Percentiles rank a stretch among this genome's conserved stretches.
phyloP scores from a whole-genome alignment of 495 filamentous ascomycete genomes.

The Penicillium mononematosum region DNA sequence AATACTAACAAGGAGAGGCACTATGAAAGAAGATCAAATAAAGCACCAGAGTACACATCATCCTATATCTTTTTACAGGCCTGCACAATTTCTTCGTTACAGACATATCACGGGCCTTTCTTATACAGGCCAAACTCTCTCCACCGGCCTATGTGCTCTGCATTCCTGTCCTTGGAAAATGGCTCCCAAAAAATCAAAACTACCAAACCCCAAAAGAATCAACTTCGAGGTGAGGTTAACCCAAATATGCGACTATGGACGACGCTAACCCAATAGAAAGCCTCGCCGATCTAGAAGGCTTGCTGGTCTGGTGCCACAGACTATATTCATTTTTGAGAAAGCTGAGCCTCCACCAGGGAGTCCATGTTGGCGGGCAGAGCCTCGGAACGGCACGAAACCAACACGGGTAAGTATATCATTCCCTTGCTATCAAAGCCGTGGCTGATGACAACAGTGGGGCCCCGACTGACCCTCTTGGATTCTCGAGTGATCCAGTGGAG shows the following conservation, averaged over 20 bases:
- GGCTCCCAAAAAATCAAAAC: background rate
- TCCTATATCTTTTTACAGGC: background rate
- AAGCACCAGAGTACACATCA: background rate
- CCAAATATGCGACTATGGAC: background rate
- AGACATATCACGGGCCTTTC: background rate
- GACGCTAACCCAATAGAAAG: background rate
- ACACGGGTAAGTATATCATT: background rate
- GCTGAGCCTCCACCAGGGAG: background rate
- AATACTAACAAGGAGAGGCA: background rate
- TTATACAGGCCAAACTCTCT: background rate
- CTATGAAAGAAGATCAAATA: background rate
- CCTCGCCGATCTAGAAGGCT: background rate
- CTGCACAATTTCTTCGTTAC: background rate
- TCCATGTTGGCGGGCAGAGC: background rate
- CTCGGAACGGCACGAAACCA: background rate
- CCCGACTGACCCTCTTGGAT: background rate
- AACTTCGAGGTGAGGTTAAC: background rate
- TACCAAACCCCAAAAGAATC: background rate
- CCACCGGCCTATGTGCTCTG: background rate
- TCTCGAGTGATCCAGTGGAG: background rate
- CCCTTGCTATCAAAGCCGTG: background rate
- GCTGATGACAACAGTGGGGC: background rate
- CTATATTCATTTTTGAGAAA: background rate
- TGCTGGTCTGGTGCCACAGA: background rate
- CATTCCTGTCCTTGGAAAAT: background rate